Conservation (phyloP, 2,329 filamentous ascomycete genomes). For the Kalmusia sp. region DNA sequence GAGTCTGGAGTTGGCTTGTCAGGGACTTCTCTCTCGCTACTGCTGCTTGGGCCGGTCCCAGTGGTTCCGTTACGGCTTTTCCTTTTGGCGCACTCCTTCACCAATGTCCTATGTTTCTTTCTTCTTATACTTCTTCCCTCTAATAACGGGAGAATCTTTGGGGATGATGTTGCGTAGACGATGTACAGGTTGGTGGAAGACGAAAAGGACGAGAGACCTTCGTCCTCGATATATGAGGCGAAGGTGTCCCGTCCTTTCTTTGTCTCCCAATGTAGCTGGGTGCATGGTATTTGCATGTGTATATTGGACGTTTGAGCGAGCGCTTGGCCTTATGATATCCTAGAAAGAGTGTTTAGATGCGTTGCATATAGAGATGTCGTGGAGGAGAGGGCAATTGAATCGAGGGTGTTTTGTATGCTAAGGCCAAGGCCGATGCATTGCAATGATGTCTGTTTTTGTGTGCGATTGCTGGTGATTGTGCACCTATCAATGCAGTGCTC, state of each 20-base stretch:
- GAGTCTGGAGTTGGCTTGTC: slow-evolving; percentile 1
- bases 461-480: not conserved
- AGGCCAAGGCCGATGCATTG: not conserved
- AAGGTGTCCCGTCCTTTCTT: too few species aligned
- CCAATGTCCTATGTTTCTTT: not conserved
- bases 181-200: too few species aligned
- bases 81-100: slow-evolving; percentile 7
- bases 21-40: slow-evolving; percentile 22
- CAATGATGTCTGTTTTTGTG: not conserved
- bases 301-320: slow-evolving; percentile 1
- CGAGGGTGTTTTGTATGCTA: not conserved
- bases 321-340: slow-evolving; percentile 18
- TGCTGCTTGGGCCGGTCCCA: slow-evolving; percentile 39
- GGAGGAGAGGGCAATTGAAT: not conserved
- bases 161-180: not conserved
- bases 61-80: slow-evolving; percentile 24
- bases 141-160: not conserved
- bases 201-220: too few species aligned
- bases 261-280: not conserved
- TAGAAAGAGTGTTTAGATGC: slow-evolving; percentile 8
- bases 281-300: not conserved
- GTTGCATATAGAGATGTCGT: slow-evolving; percentile 5
- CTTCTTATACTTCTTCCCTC: slow-evolving; percentile 1
- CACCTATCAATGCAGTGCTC: not conserved
- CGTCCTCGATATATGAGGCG: too few species aligned